Evolutionary conservation across 257 asterid genomes (phyloP).

Genomic region (Eucommia ulmoides): DNA sequence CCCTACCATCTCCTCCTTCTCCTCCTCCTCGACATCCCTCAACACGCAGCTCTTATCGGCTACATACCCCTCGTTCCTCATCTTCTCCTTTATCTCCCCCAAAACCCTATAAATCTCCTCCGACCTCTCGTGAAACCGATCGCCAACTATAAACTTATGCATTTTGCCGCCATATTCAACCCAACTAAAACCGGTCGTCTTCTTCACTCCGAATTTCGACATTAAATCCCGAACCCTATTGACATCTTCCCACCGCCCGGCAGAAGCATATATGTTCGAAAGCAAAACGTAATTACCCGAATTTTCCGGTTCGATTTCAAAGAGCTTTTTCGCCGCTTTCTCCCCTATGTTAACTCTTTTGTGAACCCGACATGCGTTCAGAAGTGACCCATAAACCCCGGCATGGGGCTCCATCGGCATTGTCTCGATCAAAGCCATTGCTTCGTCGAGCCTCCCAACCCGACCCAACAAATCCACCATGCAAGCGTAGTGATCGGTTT

Average conservation of each 20-base stretch:
- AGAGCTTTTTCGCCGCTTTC: constrained; percentile 1
- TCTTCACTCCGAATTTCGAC: not conserved
- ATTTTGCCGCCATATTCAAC: not conserved
- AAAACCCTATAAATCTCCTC: not conserved
- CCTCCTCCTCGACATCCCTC: not conserved
- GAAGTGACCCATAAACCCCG: not conserved
- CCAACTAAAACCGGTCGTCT: not conserved
- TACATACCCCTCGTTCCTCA: not conserved
- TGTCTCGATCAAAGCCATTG: not conserved
- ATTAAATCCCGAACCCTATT: not conserved
- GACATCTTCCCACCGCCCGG: constrained; percentile 2
- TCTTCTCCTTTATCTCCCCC: not conserved
- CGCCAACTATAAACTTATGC: constrained; percentile 1
- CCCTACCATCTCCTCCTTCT: constrained; percentile 1
- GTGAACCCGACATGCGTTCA: constrained; percentile 1
- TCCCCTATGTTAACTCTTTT: constrained; percentile 1
- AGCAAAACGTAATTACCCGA: not conserved
- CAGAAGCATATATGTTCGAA: not conserved
- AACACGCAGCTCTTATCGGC: constrained; percentile 3
- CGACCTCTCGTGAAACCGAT: not conserved
- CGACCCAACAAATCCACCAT: constrained; percentile 4
- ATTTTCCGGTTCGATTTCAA: not conserved
- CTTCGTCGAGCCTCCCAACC: not conserved
- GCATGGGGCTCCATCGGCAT: constrained; percentile 2
- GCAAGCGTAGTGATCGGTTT: constrained; percentile 1